These are phyloP conservation scores for Cavenderia fasciculata DNA, from an alignment of 78 protist genomes.

Conservation along the genomic window DNA sequence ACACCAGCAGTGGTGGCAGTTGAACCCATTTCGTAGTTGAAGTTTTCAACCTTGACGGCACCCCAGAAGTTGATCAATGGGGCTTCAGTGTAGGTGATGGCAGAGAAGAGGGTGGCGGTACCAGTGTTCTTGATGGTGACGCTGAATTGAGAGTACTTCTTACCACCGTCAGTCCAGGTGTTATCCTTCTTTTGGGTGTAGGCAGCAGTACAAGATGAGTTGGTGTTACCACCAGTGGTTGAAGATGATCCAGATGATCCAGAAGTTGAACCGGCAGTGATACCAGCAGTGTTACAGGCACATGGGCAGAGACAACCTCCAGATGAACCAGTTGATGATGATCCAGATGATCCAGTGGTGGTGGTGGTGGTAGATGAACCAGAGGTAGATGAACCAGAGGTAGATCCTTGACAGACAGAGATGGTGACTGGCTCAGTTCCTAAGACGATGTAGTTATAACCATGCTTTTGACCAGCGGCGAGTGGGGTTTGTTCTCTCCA, in stretches of 20 bases:
- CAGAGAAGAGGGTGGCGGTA: not conserved
- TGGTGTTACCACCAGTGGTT: slow-evolving; percentile 1
- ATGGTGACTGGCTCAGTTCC: not conserved
- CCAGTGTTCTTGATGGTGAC: slow-evolving; percentile 14
- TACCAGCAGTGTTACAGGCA: not conserved
- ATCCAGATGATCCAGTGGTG: not conserved
- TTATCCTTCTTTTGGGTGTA: not conserved
- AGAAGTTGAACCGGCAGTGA: not conserved
- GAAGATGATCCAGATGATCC: not conserved
- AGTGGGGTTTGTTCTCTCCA: slow-evolving; percentile 13
- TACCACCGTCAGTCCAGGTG: slow-evolving; percentile 7
- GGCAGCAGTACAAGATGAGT: not conserved
- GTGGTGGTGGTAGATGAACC: not conserved
- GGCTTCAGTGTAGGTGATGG: slow-evolving; percentile 10
- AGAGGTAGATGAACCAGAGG: not conserved
- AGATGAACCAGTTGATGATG: not conserved
- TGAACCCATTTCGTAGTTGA: slow-evolving; percentile 1
- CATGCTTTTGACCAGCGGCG: slow-evolving; percentile 3
- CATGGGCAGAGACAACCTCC: not conserved
- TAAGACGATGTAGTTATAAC: slow-evolving; percentile 1
- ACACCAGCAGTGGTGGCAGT: not conserved
- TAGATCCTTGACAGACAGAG: slow-evolving; percentile 24
- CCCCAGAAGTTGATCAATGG: slow-evolving; percentile 16
- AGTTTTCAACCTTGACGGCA: not conserved
- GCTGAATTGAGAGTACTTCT: not conserved